Evolutionary conservation across 805 yeast genomes (phyloP).

Genomic region (Sugiyamaella marilandica): DNA sequence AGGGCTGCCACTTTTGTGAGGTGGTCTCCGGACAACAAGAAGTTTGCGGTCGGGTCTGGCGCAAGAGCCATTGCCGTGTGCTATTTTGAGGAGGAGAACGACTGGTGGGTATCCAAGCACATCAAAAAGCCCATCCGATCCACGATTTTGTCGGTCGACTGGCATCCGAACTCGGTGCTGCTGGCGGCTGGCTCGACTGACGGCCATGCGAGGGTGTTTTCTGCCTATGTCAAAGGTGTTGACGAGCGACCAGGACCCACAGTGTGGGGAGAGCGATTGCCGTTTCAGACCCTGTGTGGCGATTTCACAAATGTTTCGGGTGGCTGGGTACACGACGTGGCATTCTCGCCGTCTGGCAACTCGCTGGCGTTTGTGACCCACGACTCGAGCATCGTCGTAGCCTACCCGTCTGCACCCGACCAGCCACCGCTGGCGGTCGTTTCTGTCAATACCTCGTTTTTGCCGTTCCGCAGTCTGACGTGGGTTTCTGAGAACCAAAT

Average conservation of each 20-base stretch:
- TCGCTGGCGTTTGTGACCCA: conserved; percentile 78
- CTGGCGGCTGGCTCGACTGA: conserved; percentile 90
- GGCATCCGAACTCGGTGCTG: conserved; percentile 92
- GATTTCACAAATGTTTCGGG: conserved; percentile 67
- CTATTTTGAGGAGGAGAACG: conserved; percentile 91
- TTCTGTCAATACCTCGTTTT: conserved; percentile 57
- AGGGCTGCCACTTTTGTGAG: conserved; percentile 91
- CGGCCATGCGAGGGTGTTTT: conserved; percentile 85
- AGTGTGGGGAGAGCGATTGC: conserved; percentile 92
- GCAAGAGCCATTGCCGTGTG: conserved; percentile 93
- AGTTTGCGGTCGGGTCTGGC: conserved; percentile 96
- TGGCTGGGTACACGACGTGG: conserved; percentile 89
- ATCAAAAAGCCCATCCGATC: conserved; percentile 92
- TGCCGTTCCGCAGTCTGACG: conserved; percentile 75
- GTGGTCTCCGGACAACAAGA: conserved; percentile 94
- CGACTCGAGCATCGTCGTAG: conserved; percentile 76
- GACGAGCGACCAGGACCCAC: conserved; percentile 78
- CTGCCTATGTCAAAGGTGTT: conserved; percentile 82
- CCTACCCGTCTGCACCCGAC: conserved; percentile 68
- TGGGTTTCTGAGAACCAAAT: conserved; percentile 65
- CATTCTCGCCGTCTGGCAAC: conserved; percentile 76
- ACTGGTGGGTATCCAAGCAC: conserved; percentile 99
- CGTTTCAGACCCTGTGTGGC: conserved; percentile 87
- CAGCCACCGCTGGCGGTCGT: conserved; percentile 58
- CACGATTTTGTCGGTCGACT: conserved; percentile 72